Base-by-base conservation (phyloP, 2,329 filamentous ascomycete species). In the Lomentospora prolificans region DNA sequence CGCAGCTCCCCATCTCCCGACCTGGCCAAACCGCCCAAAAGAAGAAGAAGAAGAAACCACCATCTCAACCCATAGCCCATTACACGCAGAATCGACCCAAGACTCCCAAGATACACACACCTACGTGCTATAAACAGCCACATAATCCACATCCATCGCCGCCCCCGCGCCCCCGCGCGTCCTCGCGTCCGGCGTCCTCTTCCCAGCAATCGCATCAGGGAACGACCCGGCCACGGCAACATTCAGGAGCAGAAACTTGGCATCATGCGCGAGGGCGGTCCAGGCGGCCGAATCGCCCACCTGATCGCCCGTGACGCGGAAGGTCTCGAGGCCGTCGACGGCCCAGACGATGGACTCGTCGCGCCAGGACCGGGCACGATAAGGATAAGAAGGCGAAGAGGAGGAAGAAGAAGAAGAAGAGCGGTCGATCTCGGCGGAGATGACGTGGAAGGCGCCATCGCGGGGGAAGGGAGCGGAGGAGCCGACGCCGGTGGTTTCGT, bases 161-260 rank as follows among this genome's bases (percentile, higher is more conserved):
- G 67, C 64, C 1, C 60, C 61, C 4, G 59, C 52, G 0, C 70
- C 71, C 7, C 64, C 70, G 10, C 57, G 53, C 3, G 72, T 73
- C 30, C 53, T 50, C 3, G 59, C 58, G 9, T 65, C 70, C 0
- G 72, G 71, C 12, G 68, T 70, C 22, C 58, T 62, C 3, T 61
- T 60, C 22, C 64, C 62, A 1, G 67, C 65, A 12, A 70, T 58
- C 4, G 61, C 69, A 53, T 71, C 60, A 0, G 71, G 69, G 48
- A 73, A 69, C 19, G 63, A 57, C 17, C 70, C 70, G 17, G 70
- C 71, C 3, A 73, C 65, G 22, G 71, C 71, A n/a, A 72, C 65
- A 57, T 73, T 70, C 19, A 73, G 60, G 50, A 73, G 53, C 14
- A 73, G 58, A 61, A 72, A 69, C 58, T 69, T 66, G 10, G 56